Conservation (phyloP, 1,284 basidiomycete genomes). For the Ceratobasidium sp. region DNA sequence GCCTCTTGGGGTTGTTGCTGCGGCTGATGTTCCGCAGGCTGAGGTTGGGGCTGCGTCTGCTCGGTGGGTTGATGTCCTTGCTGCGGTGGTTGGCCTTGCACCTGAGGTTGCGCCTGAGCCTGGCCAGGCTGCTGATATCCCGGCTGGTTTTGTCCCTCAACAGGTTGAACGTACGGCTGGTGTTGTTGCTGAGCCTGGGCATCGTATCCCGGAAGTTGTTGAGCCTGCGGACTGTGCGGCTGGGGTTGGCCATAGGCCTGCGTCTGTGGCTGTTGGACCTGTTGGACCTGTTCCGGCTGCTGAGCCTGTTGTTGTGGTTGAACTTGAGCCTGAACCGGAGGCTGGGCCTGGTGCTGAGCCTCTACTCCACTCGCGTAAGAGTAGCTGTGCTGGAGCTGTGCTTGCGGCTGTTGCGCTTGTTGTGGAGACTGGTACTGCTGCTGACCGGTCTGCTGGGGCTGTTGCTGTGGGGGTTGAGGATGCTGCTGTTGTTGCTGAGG, state of each 20-base stretch:
- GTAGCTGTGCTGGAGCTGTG: constrained; percentile 35
- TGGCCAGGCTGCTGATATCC: constrained; percentile 24
- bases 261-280: constrained; percentile 6
- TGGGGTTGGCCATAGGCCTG: constrained; percentile 29
- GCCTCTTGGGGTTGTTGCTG: constrained; percentile 37
- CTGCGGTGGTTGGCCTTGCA: constrained; percentile 6
- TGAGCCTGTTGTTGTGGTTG: constrained; percentile 47
- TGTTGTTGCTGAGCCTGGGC: constrained; percentile 11
- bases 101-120: constrained; percentile 10
- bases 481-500: constrained; percentile 33
- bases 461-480: constrained; percentile 14
- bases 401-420: constrained; percentile 43
- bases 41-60: constrained; percentile 45
- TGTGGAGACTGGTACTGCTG: constrained; percentile 37
- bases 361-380: constrained; percentile 44
- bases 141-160: constrained; percentile 44
- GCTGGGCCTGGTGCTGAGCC: no score
- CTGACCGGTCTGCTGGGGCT: not conserved
- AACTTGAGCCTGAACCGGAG: constrained; percentile 43
- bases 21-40: constrained; percentile 43
- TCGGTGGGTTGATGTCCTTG: constrained; percentile 43
- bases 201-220: not conserved
- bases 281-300: constrained; percentile 42
- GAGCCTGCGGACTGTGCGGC: not conserved
- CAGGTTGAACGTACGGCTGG: constrained; percentile 40